phyloP scores from a whole-genome alignment of 1,284 basidiomycete genomes.

The Marasmius sp. region DNA sequence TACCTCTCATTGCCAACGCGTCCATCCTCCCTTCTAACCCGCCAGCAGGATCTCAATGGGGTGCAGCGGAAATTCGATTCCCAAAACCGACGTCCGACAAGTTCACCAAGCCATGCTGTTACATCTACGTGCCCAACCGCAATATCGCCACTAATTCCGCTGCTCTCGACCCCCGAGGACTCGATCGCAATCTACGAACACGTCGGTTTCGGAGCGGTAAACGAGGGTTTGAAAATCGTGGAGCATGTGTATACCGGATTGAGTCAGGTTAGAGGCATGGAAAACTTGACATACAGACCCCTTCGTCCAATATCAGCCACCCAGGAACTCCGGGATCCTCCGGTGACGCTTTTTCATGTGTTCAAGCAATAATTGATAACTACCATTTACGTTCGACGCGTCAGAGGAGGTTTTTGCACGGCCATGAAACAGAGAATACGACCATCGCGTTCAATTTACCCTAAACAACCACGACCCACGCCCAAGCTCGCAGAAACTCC shows the following conservation, averaged over 20 bases:
- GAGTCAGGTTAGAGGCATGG: slow-evolving; percentile 50
- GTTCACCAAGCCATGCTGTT: slow-evolving; percentile 44
- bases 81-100: slow-evolving; percentile 39
- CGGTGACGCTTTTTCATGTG: no score
- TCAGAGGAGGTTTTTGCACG: no score
- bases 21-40: slow-evolving; percentile 48
- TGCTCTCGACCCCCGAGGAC: slow-evolving; percentile 43
- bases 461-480: no score
- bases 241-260: slow-evolving; percentile 50
- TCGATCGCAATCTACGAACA: slow-evolving; percentile 56
- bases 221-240: slow-evolving; percentile 39
- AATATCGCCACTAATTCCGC: slow-evolving; percentile 46
- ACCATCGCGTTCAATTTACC: no score
- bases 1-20: slow-evolving; percentile 47
- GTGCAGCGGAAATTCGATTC: slow-evolving; percentile 59
- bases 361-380: no score
- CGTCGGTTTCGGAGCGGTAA: slow-evolving; percentile 10
- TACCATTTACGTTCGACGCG: no score
- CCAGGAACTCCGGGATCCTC: no score
- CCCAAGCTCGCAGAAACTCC: no score
- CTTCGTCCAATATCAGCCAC: no score
- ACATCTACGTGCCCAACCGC: slow-evolving; percentile 65
- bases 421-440: no score
- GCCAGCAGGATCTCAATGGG: slow-evolving; percentile 39
- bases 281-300: no score